Base-by-base conservation (phyloP, 768 basidiomycete genomes). In the Auriculariales sp. region DNA sequence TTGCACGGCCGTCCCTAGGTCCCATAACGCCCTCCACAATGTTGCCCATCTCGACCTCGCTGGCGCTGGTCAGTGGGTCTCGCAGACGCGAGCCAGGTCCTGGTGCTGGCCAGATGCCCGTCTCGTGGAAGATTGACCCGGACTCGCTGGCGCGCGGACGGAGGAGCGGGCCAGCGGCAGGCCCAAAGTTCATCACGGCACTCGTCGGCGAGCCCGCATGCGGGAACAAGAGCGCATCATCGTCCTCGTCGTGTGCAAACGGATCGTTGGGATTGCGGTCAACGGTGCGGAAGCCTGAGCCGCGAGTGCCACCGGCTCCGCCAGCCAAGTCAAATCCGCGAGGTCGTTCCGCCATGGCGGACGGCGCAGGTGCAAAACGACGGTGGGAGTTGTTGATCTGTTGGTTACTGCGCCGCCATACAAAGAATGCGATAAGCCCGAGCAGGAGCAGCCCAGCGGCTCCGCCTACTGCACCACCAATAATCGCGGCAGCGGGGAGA, bases 21-120 rank as follows among this genome's bases (percentile, higher is more conserved):
- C 49, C 49, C 49, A 50, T 50, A 12, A 50, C 49, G 24, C 32
- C 39, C 28, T 50, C 49, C 25, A 39, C 49, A 24, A 50, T 50
- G 14, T 39, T 33, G 22, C 33, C 39, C 10, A 50, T 19, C 24
- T 50, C 39, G 29, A 50, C 49, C n/a, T 39, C 39, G 36, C 49
- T 50, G 27, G 34, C 49, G 24, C 33, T 24, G 15, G 29, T 24
- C 49, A 50, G 19, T 25, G 49, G 49, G 35, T 50, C 49, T 17
- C 27, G 35, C 49, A 50, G 27, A 17, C 39, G 12, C 39, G 39
- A 44, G 19, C 39, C 39, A 3, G 34, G 36, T 11, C 49, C 35
- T 15, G 49, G 49, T 36, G 49, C 36, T n/a, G 49, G 49, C 49
- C 49, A 50, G 24, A 50, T 39, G 39, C 39, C 39, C 6, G 34